These are phyloP conservation scores for Pelargonium hybrid DNA, from an alignment of 441 rosid genomes.

Conservation along the genomic window DNA sequence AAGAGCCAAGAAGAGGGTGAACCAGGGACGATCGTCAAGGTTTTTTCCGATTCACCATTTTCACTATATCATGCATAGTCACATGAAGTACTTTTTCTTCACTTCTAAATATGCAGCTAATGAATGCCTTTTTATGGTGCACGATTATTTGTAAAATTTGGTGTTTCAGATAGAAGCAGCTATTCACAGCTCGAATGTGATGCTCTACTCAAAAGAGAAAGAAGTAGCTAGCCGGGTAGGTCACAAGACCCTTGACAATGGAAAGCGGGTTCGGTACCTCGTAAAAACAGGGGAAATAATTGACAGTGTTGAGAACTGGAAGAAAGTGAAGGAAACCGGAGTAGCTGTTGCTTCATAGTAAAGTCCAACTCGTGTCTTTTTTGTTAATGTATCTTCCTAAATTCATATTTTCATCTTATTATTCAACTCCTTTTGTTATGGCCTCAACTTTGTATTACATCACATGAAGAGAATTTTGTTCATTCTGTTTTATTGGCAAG, in stretches of 20 bases:
- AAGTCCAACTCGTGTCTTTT: conserved; percentile 1
- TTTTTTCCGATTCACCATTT: conserved; percentile 7
- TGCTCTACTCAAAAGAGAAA: conserved; percentile 81
- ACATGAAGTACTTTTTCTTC: not conserved
- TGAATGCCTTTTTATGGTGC: no score
- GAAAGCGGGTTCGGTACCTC: conserved; percentile 62
- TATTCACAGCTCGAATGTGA: conserved; percentile 89
- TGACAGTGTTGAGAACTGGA: conserved; percentile 63
- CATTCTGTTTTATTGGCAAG: not conserved
- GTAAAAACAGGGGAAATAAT: conserved; percentile 78
- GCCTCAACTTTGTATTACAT: not conserved
- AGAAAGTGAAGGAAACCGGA: conserved; percentile 66
- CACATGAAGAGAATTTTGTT: not conserved
- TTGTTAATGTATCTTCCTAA: conserved; percentile 16
- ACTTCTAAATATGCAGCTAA: no score
- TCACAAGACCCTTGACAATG: conserved; percentile 64
- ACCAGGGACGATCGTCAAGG: conserved; percentile 82
- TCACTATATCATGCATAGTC: not conserved
- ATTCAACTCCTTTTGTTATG: conserved; percentile 5
- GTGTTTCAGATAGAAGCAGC: conserved; percentile 85
- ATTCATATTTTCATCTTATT: conserved; percentile 5
- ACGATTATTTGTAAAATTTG: conserved; percentile 1
- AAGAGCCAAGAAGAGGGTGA: conserved; percentile 84
- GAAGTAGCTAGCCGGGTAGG: conserved; percentile 72
- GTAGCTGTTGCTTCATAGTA: conserved; percentile 31